A percentile compares a stretch with the other conserved stretches of the same genome.
phyloP scores from a whole-genome alignment of 1,284 basidiomycete genomes.

The Waitea zeae region DNA sequence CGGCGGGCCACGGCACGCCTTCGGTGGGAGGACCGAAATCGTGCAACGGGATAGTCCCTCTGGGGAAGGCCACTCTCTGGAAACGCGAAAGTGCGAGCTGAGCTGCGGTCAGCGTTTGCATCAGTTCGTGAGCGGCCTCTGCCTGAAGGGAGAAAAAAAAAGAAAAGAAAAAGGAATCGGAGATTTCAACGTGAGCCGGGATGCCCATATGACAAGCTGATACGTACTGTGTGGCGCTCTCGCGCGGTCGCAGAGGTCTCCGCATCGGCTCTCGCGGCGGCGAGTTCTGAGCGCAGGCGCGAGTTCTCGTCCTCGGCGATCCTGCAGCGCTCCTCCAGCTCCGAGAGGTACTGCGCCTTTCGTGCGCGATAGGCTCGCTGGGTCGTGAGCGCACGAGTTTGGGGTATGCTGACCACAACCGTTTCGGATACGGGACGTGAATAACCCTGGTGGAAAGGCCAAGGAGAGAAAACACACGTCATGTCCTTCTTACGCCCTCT shows the following conservation, averaged over 20 bases:
- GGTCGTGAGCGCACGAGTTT: conserved; percentile 20
- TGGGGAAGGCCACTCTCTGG: conserved; percentile 9
- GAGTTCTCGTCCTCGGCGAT: conserved; percentile 36
- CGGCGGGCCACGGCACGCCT: too few relatives aligned
- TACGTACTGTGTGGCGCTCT: too few relatives aligned
- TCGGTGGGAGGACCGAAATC: too few relatives aligned
- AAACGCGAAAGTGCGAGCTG: conserved; percentile 26
- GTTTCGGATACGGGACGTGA: not conserved
- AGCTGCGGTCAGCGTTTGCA: conserved; percentile 26
- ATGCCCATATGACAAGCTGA: too few relatives aligned
- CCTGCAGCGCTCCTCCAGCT: conserved; percentile 34
- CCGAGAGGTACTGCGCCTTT: conserved; percentile 34
- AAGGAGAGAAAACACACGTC: not conserved
- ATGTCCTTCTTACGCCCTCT: conserved; percentile 47
- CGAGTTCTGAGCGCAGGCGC: conserved; percentile 28
- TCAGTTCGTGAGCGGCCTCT: conserved; percentile 29
- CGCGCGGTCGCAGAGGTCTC: too few relatives aligned
- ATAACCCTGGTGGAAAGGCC: not conserved
- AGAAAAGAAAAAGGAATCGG: conserved; percentile 10
- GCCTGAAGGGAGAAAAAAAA: conserved; percentile 14
- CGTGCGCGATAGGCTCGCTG: conserved; percentile 48
- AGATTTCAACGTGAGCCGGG: too few relatives aligned
- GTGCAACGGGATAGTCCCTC: too few relatives aligned
- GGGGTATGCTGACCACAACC: conserved; percentile 30
- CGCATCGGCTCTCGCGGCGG: conserved; percentile 7